phyloP scores from a whole-genome alignment of 106 monocot genomes.

The Dendrobium catenatum region DNA sequence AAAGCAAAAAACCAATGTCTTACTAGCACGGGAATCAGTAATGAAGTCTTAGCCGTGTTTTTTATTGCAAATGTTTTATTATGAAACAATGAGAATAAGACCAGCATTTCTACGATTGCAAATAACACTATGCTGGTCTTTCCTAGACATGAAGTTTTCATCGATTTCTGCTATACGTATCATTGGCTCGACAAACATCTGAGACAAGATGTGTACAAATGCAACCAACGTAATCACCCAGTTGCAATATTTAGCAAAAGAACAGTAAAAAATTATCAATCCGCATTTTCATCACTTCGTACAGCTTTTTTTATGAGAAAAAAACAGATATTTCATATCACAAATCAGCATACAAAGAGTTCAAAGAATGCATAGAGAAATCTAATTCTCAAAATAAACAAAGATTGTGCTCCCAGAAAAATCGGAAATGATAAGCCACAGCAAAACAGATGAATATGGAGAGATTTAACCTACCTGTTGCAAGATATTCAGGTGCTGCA shows the following conservation, averaged over 20 bases:
- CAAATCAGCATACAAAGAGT: too few relatives aligned
- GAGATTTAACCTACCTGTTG: constrained; percentile 4
- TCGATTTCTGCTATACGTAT: not conserved
- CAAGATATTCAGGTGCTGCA: constrained; percentile 13
- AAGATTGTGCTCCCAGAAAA: not conserved
- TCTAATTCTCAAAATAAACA: not conserved
- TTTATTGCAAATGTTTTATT: too few relatives aligned
- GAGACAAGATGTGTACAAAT: not conserved
- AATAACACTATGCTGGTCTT: not conserved
- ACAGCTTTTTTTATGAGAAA: too few relatives aligned
- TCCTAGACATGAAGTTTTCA: not conserved
- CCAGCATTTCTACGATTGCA: not conserved
- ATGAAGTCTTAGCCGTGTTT: too few relatives aligned
- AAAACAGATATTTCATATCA: too few relatives aligned
- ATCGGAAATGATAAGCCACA: not conserved
- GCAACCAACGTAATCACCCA: not conserved
- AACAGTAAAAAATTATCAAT: too few relatives aligned
- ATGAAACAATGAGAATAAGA: not conserved
- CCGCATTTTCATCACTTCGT: too few relatives aligned
- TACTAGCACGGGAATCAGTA: too few relatives aligned
- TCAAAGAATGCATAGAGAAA: not conserved
- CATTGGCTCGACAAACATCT: not conserved
- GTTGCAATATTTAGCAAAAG: not conserved
- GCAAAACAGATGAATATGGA: not conserved
- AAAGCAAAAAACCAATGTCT: too few relatives aligned